Evolutionary conservation across 495 filamentous ascomycete genomes (phyloP).

Genomic region (Acidomyces sp.): DNA sequence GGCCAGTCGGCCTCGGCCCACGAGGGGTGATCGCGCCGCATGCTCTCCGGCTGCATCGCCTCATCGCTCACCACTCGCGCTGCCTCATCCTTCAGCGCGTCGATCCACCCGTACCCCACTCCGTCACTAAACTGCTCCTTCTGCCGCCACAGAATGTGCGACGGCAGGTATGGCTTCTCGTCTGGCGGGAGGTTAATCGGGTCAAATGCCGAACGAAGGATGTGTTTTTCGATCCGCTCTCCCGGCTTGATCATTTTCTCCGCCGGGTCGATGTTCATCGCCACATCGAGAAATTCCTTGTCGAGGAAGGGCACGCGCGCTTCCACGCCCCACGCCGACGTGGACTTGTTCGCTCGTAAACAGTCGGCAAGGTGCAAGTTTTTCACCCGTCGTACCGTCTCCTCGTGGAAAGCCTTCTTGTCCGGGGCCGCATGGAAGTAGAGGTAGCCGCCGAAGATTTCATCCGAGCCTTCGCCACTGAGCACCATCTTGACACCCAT

Average conservation of each 20-base stretch:
- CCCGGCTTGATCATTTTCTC: constrained; percentile 92
- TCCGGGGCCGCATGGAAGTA: constrained; percentile 94
- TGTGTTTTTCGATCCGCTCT: constrained; percentile 93
- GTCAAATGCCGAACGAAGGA: constrained; percentile 93
- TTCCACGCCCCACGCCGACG: constrained; percentile 96
- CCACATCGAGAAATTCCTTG: constrained; percentile 82
- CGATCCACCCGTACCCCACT: constrained; percentile 98
- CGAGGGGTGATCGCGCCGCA: constrained; percentile 81
- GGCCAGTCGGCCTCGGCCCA: constrained; percentile 88
- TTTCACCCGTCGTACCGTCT: constrained; percentile 84
- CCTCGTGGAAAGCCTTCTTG: constrained; percentile 82
- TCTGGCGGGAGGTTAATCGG: constrained; percentile 64
- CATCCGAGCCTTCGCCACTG: constrained; percentile 88
- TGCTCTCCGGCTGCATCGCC: constrained; percentile 47
- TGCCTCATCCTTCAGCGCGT: constrained; percentile 86
- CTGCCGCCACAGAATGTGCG: constrained; percentile 92
- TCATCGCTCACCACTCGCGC: constrained; percentile 82
- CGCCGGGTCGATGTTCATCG: constrained; percentile 82
- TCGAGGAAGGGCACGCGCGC: constrained; percentile 96
- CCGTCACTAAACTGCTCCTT: constrained; percentile 99
- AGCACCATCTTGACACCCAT: constrained; percentile 99
- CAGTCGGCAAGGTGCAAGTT: constrained; percentile 92
- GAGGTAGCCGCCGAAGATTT: constrained; percentile 96
- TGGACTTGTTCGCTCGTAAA: constrained; percentile 96
- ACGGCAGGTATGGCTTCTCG: constrained; percentile 70